These are phyloP conservation scores for Trichoderma reesei DNA, from an alignment of 495 filamentous ascomycete species.

Conservation along the genomic window DNA sequence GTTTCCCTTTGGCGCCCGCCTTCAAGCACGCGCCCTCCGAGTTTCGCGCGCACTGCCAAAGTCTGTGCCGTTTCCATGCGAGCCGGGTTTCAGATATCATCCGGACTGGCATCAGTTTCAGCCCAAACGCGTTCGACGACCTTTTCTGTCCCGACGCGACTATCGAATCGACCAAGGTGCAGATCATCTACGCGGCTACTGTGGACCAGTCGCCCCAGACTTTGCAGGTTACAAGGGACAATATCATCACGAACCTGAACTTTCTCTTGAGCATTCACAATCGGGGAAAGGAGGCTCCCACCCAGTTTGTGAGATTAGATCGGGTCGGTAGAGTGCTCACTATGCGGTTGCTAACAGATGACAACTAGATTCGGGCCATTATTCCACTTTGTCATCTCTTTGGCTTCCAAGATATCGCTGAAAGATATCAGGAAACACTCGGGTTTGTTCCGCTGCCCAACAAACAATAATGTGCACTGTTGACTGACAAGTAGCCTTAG, in stretches of 20 bases:
- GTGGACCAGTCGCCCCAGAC: constrained; percentile 1
- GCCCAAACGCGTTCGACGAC: background rate
- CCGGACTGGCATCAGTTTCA: background rate
- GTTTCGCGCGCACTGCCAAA: constrained; percentile 2
- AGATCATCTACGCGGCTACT: background rate
- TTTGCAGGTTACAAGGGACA: background rate
- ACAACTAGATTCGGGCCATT: background rate
- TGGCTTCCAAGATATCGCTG: constrained; percentile 1
- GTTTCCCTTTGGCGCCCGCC: background rate
- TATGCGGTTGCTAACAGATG: background rate
- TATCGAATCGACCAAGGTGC: constrained; percentile 1
- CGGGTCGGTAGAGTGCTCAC: background rate
- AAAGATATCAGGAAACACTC: constrained; percentile 2
- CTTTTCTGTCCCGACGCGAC: background rate
- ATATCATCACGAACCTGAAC: constrained; percentile 1
- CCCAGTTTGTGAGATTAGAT: background rate
- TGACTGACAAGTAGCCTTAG: background rate
- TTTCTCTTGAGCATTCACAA: background rate
- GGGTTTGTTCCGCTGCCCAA: background rate
- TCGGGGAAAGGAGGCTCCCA: background rate
- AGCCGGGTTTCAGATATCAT: background rate
- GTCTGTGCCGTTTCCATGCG: background rate
- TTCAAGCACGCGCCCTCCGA: background rate
- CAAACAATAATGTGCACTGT: background rate
- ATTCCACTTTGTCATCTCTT: constrained; percentile 1